phyloP scores from a whole-genome alignment of 495 filamentous ascomycete genomes.

The Penicillium argentinense region DNA sequence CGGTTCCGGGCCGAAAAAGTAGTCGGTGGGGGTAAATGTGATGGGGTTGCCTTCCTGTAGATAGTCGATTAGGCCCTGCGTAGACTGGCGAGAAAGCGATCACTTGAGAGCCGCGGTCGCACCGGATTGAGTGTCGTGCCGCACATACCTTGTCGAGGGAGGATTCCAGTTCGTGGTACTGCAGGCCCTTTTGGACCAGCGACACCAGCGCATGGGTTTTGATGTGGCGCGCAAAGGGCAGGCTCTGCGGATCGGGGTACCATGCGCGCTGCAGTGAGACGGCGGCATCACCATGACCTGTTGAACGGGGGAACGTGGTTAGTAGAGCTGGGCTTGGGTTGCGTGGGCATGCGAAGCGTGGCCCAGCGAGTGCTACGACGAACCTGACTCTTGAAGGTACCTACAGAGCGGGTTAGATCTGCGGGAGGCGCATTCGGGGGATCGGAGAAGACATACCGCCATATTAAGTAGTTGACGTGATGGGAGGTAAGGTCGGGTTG shows the following conservation, averaged over 20 bases:
- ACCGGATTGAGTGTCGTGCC: constrained; percentile 1
- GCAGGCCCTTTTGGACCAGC: constrained; percentile 73
- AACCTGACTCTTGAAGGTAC: constrained; percentile 89
- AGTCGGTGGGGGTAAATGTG: constrained; percentile 35
- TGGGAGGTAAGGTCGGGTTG: constrained; percentile 72
- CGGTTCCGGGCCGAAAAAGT: constrained; percentile 53
- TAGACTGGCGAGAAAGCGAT: neutral
- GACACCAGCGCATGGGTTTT: constrained; percentile 72
- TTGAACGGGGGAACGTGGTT: constrained; percentile 17
- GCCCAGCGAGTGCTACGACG: constrained; percentile 37
- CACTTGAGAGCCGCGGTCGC: too few species aligned
- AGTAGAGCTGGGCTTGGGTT: constrained; percentile 5
- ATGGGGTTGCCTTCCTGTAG: constrained; percentile 45
- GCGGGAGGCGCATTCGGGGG: constrained; percentile 5
- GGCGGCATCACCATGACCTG: constrained; percentile 66
- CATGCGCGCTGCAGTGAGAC: constrained; percentile 81
- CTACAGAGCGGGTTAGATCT: constrained; percentile 47
- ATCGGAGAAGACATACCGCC: constrained; percentile 71
- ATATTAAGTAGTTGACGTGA: constrained; percentile 97
- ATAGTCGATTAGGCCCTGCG: constrained; percentile 13
- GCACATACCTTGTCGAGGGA: constrained; percentile 59
- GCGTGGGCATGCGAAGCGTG: neutral
- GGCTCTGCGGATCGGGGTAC: constrained; percentile 69
- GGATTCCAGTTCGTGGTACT: constrained; percentile 70
- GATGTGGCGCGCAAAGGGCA: constrained; percentile 76